phyloP scores from a whole-genome alignment of 2,329 filamentous ascomycete genomes.

The Dactylella cylindrospora region DNA sequence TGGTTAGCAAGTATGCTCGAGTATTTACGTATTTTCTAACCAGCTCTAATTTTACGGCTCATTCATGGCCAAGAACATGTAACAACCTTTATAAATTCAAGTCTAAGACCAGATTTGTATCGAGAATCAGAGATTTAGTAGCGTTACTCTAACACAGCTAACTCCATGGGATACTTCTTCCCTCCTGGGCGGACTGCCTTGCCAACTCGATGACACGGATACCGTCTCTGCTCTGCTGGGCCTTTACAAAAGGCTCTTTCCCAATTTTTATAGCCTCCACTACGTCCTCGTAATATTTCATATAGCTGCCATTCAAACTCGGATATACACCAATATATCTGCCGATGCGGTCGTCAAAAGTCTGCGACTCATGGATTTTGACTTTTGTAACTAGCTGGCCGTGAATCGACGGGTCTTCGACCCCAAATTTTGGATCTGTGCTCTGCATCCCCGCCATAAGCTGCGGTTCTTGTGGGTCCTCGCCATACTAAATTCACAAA shows the following conservation, averaged over 20 bases:
- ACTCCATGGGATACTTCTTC: constrained; percentile 40
- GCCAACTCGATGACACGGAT: constrained; percentile 47
- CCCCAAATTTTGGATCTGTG: constrained; percentile 34
- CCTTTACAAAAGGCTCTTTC: constrained; percentile 43
- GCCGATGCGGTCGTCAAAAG: constrained; percentile 12
- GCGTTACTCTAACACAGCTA: too few relatives aligned
- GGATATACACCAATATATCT: constrained; percentile 34
- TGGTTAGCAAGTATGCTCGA: too few relatives aligned
- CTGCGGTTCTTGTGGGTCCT: constrained; percentile 36
- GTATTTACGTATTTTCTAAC: too few relatives aligned
- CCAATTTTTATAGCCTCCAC: constrained; percentile 27
- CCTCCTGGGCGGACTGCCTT: constrained; percentile 41
- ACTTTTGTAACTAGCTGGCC: constrained; percentile 32
- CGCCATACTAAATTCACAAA: constrained; percentile 20
- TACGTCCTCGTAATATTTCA: constrained; percentile 33
- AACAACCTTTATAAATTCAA: too few relatives aligned
- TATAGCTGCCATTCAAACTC: constrained; percentile 29
- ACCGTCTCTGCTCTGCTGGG: constrained; percentile 46
- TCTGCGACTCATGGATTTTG: constrained; percentile 21
- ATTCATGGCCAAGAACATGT: too few relatives aligned
- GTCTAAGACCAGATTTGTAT: too few relatives aligned
- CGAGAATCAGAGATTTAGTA: too few relatives aligned
- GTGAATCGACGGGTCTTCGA: constrained; percentile 28
- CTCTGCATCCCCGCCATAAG: constrained; percentile 30
- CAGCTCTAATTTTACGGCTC: too few relatives aligned